Percentiles rank a stretch among this genome's conserved stretches.
Evolutionary conservation across 129 eudicot genomes (phyloP).

Genomic region (Escallonia herrerae): DNA sequence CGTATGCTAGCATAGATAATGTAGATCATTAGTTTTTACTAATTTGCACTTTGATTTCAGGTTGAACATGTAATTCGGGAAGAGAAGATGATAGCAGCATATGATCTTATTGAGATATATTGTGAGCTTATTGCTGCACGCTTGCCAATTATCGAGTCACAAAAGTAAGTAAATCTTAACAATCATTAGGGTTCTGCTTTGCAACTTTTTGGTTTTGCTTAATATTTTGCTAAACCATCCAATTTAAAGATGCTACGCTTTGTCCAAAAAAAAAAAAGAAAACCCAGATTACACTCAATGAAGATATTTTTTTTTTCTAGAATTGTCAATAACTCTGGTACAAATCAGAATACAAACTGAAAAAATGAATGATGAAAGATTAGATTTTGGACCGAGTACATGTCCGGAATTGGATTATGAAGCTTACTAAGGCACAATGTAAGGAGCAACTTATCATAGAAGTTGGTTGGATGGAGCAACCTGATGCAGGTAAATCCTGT

Average conservation of each 20-base stretch:
- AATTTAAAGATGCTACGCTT: neutral
- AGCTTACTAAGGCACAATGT: no score
- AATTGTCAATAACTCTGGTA: neutral
- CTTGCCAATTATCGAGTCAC: slow-evolving; percentile 46
- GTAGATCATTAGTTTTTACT: neutral
- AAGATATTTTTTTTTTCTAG: neutral
- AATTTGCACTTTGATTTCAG: slow-evolving; percentile 20
- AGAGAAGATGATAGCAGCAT: slow-evolving; percentile 51
- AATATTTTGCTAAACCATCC: neutral
- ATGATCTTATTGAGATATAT: slow-evolving; percentile 42
- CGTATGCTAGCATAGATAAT: neutral
- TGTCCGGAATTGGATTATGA: no score
- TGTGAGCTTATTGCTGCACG: slow-evolving; percentile 49
- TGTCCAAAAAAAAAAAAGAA: no score
- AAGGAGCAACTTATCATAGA: neutral
- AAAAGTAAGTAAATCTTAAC: slow-evolving; percentile 29
- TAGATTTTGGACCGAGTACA: no score
- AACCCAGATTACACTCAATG: neutral
- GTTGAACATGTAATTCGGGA: slow-evolving; percentile 54
- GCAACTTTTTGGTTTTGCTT: neutral
- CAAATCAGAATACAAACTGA: neutral
- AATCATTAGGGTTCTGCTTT: neutral
- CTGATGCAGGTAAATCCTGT: neutral
- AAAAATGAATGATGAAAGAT: neutral
- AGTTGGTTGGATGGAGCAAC: neutral